phyloP scores from a whole-genome alignment of 1,139 yeast species.

The Yamadazyma dendronema region DNA sequence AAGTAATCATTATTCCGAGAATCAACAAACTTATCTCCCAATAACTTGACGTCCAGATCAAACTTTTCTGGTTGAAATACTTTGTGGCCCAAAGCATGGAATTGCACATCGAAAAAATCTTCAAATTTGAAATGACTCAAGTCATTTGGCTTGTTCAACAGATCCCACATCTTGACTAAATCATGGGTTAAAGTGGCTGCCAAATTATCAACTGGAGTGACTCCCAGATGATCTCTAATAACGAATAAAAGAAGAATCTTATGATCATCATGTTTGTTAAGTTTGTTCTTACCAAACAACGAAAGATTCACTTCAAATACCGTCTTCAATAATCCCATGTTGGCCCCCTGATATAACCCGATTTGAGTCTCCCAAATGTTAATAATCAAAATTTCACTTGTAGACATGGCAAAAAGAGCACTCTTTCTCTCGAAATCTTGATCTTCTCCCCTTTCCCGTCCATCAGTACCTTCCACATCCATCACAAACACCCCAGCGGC shows the following conservation, averaged over 20 bases:
- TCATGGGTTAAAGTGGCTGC: slow-evolving; percentile 68
- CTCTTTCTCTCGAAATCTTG: slow-evolving; percentile 97
- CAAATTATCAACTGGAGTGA: slow-evolving; percentile 76
- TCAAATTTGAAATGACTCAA: slow-evolving; percentile 51
- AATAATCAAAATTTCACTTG: slow-evolving; percentile 85
- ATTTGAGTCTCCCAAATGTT: slow-evolving; percentile 98
- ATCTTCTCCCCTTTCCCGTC: slow-evolving; percentile 96
- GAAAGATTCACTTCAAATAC: slow-evolving; percentile 94
- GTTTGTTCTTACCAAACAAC: slow-evolving; percentile 55
- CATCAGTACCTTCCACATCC: slow-evolving; percentile 98
- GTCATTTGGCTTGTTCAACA: slow-evolving; percentile 69
- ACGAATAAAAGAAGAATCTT: slow-evolving; percentile 82
- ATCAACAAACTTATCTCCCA: slow-evolving; percentile 62
- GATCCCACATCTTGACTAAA: slow-evolving; percentile 73
- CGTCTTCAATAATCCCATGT: slow-evolving; percentile 91
- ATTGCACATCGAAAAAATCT: slow-evolving; percentile 84
- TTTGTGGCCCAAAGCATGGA: slow-evolving; percentile 83
- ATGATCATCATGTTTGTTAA: slow-evolving; percentile 41
- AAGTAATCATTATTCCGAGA: slow-evolving; percentile 35
- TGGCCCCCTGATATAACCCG: slow-evolving; percentile 96
- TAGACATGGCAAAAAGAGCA: slow-evolving; percentile 89
- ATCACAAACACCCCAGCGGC: slow-evolving; percentile 60
- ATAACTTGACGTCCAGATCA: slow-evolving; percentile 52
- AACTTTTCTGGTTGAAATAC: slow-evolving; percentile 77
- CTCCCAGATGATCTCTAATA: slow-evolving; percentile 87